phyloP scores from a whole-genome alignment of 192 early-diverging fungal genomes.

The Backusella tarrabulga region DNA sequence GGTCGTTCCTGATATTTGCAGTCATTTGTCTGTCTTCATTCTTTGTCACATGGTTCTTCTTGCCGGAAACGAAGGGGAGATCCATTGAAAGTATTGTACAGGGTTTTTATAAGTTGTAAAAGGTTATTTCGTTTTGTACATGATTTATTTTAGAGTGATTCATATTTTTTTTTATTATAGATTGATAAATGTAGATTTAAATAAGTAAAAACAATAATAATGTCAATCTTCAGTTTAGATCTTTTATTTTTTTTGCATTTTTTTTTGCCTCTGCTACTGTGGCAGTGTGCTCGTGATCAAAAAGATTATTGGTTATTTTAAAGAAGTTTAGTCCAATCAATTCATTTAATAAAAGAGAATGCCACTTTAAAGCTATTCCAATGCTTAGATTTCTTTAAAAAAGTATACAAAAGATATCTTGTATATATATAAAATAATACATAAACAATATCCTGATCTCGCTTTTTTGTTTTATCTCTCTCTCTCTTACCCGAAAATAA shows the following conservation, averaged over 20 bases:
- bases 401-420: neutral
- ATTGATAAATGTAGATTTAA: neutral
- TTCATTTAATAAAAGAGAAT: slow-evolving; percentile 2
- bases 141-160: neutral
- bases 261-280: neutral
- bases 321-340: neutral
- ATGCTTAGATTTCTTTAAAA: neutral
- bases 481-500: neutral
- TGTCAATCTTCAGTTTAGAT: neutral
- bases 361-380: neutral
- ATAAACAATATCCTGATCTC: neutral
- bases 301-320: slow-evolving; percentile 1
- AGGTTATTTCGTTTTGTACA: neutral
- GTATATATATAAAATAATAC: neutral
- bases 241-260: neutral
- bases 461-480: neutral
- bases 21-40: slow-evolving; percentile 36
- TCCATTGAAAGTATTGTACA: slow-evolving; percentile 42
- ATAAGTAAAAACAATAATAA: neutral
- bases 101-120: neutral
- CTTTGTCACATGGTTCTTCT: slow-evolving; percentile 38
- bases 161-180: neutral
- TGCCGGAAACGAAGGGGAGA: slow-evolving; percentile 56
- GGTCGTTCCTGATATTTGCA: slow-evolving; percentile 53
- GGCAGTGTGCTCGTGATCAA: neutral